These are phyloP conservation scores for Yarrowia phangngaensis DNA, from an alignment of 805 yeast species.

Conservation along the genomic window DNA sequence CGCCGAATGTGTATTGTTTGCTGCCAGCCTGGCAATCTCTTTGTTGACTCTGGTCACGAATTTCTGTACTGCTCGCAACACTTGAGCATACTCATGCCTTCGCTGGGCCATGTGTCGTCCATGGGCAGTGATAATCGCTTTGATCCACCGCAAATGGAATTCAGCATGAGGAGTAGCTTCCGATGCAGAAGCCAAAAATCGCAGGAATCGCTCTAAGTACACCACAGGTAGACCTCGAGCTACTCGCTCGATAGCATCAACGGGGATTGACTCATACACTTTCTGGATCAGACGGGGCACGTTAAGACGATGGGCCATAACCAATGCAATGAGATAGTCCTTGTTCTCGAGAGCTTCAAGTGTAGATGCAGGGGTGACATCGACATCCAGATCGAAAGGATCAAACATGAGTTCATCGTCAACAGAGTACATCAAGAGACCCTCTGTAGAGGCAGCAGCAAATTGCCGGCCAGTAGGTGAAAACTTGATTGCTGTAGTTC, in stretches of 20 bases:
- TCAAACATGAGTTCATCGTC: conserved; percentile 76
- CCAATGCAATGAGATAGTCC: conserved; percentile 70
- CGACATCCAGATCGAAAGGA: conserved; percentile 91
- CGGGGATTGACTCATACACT: conserved; percentile 70
- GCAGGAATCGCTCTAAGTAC: conserved; percentile 63
- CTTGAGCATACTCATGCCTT: conserved; percentile 58
- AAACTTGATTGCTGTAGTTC: conserved; percentile 72
- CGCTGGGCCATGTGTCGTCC: conserved; percentile 68
- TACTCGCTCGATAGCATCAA: conserved; percentile 64
- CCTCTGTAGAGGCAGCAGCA: conserved; percentile 95
- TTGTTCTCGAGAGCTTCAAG: conserved; percentile 55
- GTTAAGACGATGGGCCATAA: conserved; percentile 91
- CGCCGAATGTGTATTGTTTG: conserved; percentile 33
- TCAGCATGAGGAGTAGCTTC: conserved; percentile 79
- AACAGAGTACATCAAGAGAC: conserved; percentile 74
- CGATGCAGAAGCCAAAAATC: conserved; percentile 63
- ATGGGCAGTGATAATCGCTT: conserved; percentile 61
- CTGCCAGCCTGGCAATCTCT: conserved; percentile 47
- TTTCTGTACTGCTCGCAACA: conserved; percentile 67
- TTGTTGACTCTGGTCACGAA: conserved; percentile 71
- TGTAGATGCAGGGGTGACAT: conserved; percentile 79
- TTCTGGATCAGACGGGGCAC: conserved; percentile 68
- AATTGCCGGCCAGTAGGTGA: conserved; percentile 89
- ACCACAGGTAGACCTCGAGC: conserved; percentile 69
- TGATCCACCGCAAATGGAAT: conserved; percentile 78